These are phyloP conservation scores for Lactarius hatsudake DNA, from an alignment of 768 basidiomycete species.

Conservation along the genomic window DNA sequence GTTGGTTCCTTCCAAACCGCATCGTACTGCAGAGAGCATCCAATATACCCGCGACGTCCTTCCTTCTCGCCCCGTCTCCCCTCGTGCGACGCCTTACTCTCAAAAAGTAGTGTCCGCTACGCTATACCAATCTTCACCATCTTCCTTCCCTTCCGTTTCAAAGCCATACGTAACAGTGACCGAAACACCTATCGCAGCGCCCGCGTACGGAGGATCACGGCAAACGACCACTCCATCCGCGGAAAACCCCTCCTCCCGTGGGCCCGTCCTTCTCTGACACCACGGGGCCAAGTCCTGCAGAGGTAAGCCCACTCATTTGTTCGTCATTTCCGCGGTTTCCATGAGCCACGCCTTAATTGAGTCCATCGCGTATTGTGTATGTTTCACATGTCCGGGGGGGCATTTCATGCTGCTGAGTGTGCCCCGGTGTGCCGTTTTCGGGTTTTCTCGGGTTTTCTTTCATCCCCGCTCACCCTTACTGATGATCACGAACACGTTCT, in stretches of 20 bases:
- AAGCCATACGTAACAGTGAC: background rate
- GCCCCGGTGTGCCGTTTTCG: background rate
- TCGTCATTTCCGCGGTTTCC: background rate
- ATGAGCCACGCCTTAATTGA: background rate
- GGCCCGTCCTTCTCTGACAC: background rate
- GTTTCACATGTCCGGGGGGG: background rate
- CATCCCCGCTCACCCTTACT: background rate
- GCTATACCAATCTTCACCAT: background rate
- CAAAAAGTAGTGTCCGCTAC: conserved; percentile 1
- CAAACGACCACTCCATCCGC: conserved; percentile 5
- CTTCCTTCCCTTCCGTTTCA: conserved; percentile 4
- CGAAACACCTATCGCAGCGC: background rate
- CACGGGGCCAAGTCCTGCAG: background rate
- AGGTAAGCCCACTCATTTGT: conserved; percentile 12
- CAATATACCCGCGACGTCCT: conserved; percentile 14
- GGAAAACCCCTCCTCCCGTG: background rate
- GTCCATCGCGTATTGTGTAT: background rate
- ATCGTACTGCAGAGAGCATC: background rate
- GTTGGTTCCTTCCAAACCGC: background rate
- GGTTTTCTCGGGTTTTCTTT: background rate
- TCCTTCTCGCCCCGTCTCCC: conserved; percentile 16
- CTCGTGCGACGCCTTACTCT: conserved; percentile 3
- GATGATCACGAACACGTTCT: conserved; percentile 1
- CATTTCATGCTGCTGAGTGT: background rate
- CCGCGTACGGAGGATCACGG: conserved; percentile 8